A percentile compares a stretch with the other conserved stretches of the same genome.
Conservation (phyloP, 2,329 filamentous ascomycete species). For the Pseudogymnoascus verrucosus region DNA sequence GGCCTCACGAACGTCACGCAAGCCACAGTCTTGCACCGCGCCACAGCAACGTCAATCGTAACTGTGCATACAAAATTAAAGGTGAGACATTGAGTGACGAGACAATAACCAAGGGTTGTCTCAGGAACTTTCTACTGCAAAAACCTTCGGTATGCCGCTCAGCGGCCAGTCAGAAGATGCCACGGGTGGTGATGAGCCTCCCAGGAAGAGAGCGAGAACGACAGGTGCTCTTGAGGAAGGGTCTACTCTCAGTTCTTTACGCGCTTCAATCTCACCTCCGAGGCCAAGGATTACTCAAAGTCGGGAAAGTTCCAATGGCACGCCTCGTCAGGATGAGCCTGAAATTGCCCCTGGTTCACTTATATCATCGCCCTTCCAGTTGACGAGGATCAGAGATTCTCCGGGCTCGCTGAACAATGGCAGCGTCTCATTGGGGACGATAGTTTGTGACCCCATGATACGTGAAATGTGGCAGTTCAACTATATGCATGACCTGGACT, state of each 20-base stretch:
- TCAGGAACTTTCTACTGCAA: background rate
- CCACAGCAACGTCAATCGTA: background rate
- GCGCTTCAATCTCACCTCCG: slow-evolving; percentile 24
- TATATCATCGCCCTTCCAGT: slow-evolving; percentile 46
- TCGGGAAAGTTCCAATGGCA: background rate
- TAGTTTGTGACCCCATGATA: slow-evolving; percentile 53
- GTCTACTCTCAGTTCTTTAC: slow-evolving; percentile 14
- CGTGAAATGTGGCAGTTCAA: slow-evolving; percentile 50
- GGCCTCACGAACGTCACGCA: background rate
- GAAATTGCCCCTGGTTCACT: slow-evolving; percentile 5
- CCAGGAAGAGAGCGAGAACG: slow-evolving; percentile 22
- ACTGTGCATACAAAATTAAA: background rate
- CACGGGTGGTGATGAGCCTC: slow-evolving; percentile 13
- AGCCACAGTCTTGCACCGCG: slow-evolving; percentile 4
- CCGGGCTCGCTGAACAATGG: slow-evolving; percentile 45
- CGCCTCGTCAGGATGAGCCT: background rate
- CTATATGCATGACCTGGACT: slow-evolving; percentile 48
- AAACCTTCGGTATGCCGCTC: background rate
- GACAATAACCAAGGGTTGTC: background rate
- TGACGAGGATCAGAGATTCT: slow-evolving; percentile 50
- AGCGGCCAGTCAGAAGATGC: slow-evolving; percentile 17
- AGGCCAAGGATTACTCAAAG: background rate
- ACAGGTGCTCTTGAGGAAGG: slow-evolving; percentile 10
- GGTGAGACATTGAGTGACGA: background rate
- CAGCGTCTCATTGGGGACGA: slow-evolving; percentile 45